These are phyloP conservation scores for Microstroma glucosiphilum DNA, from an alignment of 1,284 basidiomycete genomes.

Conservation along the genomic window DNA sequence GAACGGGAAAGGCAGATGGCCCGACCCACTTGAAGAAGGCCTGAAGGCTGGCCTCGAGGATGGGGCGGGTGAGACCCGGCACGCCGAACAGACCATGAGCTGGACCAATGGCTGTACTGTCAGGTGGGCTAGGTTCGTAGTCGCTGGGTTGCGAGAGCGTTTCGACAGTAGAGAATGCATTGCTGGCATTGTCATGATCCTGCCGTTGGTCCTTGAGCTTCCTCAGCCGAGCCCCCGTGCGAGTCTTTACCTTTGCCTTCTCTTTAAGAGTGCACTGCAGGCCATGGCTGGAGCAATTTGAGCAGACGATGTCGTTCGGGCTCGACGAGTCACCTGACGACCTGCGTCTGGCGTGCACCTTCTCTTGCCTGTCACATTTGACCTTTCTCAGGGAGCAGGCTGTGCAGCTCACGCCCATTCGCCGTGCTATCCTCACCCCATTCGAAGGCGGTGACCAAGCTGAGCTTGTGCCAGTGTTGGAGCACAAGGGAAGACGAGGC, in stretches of 20 bases:
- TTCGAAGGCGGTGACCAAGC: no score
- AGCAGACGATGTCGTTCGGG: not conserved
- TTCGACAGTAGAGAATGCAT: no score
- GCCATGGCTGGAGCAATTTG: not conserved
- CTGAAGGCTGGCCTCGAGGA: not conserved
- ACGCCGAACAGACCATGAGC: not conserved
- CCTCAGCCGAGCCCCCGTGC: not conserved
- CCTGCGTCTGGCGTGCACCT: not conserved
- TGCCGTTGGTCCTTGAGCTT: not conserved
- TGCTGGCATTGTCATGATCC: no score
- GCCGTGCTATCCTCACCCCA: no score
- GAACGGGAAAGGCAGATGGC: not conserved
- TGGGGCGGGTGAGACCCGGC: not conserved
- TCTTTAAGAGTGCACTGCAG: not conserved
- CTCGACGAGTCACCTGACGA: not conserved
- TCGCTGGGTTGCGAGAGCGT: no score
- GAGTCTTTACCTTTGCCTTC: not conserved
- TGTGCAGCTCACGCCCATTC: not conserved
- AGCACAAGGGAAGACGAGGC: no score
- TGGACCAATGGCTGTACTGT: no score
- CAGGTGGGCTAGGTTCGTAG: no score
- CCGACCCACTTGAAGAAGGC: not conserved
- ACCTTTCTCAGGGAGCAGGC: not conserved
- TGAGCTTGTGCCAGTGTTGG: no score
- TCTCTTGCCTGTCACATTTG: conserved; percentile 1